phyloP scores from a whole-genome alignment of 2,329 filamentous ascomycete genomes.

The Lojkania enalia region DNA sequence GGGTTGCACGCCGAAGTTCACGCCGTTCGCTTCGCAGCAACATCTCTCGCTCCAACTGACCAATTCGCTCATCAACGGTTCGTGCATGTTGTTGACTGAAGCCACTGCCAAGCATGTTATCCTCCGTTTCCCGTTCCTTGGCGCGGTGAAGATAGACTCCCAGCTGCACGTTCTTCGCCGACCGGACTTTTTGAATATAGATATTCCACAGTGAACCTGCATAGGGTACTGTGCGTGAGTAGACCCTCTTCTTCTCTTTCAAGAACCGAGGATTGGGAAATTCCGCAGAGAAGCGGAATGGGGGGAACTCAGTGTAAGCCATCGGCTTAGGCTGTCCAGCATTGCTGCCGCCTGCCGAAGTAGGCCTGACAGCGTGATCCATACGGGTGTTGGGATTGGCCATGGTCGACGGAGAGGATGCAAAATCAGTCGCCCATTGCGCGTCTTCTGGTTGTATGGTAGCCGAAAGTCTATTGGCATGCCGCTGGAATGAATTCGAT shows the following conservation, averaged over 20 bases:
- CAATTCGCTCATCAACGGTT: conserved; percentile 58
- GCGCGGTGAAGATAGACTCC: conserved; percentile 63
- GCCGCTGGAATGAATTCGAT: conserved; percentile 49
- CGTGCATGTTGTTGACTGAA: conserved; percentile 44
- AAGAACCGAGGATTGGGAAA: conserved; percentile 60
- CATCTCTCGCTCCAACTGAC: conserved; percentile 58
- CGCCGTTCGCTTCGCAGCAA: conserved; percentile 47
- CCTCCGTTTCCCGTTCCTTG: conserved; percentile 58
- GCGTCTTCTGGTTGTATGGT: conserved; percentile 59
- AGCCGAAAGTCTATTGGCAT: conserved; percentile 54
- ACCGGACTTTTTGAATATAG: conserved; percentile 63
- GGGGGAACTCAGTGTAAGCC: conserved; percentile 59
- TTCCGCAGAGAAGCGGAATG: conserved; percentile 62
- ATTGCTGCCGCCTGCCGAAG: conserved; percentile 41
- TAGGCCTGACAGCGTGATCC: conserved; percentile 34
- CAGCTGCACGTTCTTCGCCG: conserved; percentile 59
- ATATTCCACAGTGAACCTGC: conserved; percentile 64
- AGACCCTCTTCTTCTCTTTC: conserved; percentile 63
- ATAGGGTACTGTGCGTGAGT: conserved; percentile 62
- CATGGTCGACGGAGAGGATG: conserved; percentile 49
- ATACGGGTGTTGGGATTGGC: conserved; percentile 39
- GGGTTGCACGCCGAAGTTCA: conserved; percentile 34
- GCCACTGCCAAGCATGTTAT: conserved; percentile 45
- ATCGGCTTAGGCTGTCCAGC: conserved; percentile 45
- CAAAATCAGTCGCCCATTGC: conserved; percentile 60